Base-by-base conservation (phyloP, 2,329 filamentous ascomycete species). In the Sarocladium strictum region DNA sequence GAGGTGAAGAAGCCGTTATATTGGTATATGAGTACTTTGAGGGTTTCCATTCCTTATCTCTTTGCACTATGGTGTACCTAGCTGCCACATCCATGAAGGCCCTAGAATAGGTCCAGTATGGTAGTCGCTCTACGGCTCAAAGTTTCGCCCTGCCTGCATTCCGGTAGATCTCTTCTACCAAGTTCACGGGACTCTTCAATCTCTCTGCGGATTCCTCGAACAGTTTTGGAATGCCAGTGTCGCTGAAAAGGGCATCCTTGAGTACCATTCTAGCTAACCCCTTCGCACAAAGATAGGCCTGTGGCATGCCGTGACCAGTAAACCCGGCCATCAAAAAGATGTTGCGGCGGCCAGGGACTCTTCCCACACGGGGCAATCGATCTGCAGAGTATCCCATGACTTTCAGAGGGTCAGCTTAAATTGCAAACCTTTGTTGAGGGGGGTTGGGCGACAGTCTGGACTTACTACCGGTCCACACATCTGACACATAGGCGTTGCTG, bases 301-400 rank as follows among this genome's bases (percentile, higher is more conserved):
- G 61, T 0, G 74, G 70, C 76, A 80, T 80, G 0, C 77, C 77
- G 55, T 79, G 76, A 0, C 77, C 77, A 26, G 71, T 74, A 56
- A 78, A 80, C 0, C 77, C 77, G 0, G 71, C 74, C 21, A 75
- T 61, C n/a, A 79, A 64, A 43, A 69, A 74, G 57, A 75, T 68
- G 9, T 66, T 67, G 0, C 55, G 15, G 1, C 53, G 19, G 0
- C 43, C 43, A 3, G 43, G 43, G 11, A 80, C 64, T 0, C 59
- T 1, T 0, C 76, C 76, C 1, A 80, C 62, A 14, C 72, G 68
- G 0, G 76, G 75, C 11, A 69, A 58, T 0, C 60, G 64, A 56
- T 78, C 75, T 0, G 65, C 63, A 0, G 69, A 74, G 50, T 71
- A 71, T 1, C 72, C 72, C 69, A 73, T 73, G 6, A 75, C 43